Base-by-base conservation (phyloP, 192 early-diverging fungal species). In the Linnemannia hyalina region DNA sequence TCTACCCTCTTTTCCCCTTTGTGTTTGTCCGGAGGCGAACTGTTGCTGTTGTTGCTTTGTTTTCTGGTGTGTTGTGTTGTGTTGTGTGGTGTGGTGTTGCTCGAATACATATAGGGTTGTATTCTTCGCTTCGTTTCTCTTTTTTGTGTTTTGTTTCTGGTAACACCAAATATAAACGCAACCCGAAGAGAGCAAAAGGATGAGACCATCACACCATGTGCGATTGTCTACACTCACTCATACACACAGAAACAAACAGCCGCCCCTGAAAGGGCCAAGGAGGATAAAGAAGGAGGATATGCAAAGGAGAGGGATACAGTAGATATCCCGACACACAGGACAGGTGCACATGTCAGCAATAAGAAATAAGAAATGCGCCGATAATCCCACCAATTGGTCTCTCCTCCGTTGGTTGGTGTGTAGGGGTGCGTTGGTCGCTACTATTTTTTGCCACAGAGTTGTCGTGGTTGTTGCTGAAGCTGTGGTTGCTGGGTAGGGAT, bases 101-200 rank as follows among this genome's bases (percentile, higher is more conserved):
- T 32, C 9, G 29, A 29, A 4, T 65, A 65, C 60, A 65, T 15
- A 1, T 65, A 13, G 7, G 60, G 4, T 60, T 10, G 11, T 65
- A 29, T 65, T 10, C 60, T 32, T 52, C 49, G 49, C 20, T 22
- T 52, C 49, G 15, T 65, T 65, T 65, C 13, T 65, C 6, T 35
- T 32, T 32, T 63, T 65, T 32, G n/a, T 65, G 8, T 32, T 26
- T 60, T 26, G 55, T 65, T 65, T 32, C 60, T 65, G 60, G 60
- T 65, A 29, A 65, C 60, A 65, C 60, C 60, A 65, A 65, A 32
- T 32, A 65, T 65, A n/a, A 65, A 65, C 10, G 60, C 60, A 65
- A 29, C 29, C 6, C 3, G 3, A 32, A 29, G 26, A 29, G 60
- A 1, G 10, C 35, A 29, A 11, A 29, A 26, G 60, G 26, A 65